Evolutionary conservation across 495 filamentous ascomycete genomes (phyloP), one percentile per base, ranked within the genome.

Genomic region (Clavariopsis aquatica): DNA sequence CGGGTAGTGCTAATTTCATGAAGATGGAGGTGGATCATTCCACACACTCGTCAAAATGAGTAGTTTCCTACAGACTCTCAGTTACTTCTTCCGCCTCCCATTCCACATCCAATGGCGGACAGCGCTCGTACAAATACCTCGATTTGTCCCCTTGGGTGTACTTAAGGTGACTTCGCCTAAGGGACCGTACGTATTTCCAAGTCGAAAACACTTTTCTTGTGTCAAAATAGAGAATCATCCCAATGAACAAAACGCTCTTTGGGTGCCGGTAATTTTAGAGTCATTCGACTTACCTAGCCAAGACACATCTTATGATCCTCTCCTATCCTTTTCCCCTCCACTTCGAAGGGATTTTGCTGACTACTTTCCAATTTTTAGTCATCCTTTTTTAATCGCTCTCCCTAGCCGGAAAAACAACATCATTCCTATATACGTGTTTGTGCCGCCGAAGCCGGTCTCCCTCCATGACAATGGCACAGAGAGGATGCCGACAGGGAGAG

Each of bases 341-440:
- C n/a, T n/a, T n/a, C n/a, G n/a, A n/a, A n/a, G n/a, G n/a, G n/a
- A n/a, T n/a, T n/a, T n/a, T n/a, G n/a, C n/a, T n/a, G n/a, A n/a
- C n/a, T n/a, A n/a, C n/a, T n/a, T n/a, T n/a, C n/a, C n/a, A n/a
- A n/a, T n/a, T n/a, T n/a, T n/a, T n/a, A n/a, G n/a, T n/a, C 65
- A 72, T 41, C 72, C 72, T 1, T 72, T 74, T 27, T 31, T 72
- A 1, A 52, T 72, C 13, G 66, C 70, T 15, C 60, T 74, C 1
- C 65, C 69, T 7, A 64, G 56, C 12, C 56, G 69, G 1, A 68
- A 64, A n/a, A 52, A 66, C 38, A 49, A 57, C 49, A 62, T 19
- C 0, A 72, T 73, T 10, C 71, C 71, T 13, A 34, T 72, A 10
- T 73, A 72, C 45, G 66, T 73, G 1, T 73, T 71, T 52, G 29